Conservation (phyloP, 306 rosid genomes). For the Psophocarpus tetragonolobus region DNA sequence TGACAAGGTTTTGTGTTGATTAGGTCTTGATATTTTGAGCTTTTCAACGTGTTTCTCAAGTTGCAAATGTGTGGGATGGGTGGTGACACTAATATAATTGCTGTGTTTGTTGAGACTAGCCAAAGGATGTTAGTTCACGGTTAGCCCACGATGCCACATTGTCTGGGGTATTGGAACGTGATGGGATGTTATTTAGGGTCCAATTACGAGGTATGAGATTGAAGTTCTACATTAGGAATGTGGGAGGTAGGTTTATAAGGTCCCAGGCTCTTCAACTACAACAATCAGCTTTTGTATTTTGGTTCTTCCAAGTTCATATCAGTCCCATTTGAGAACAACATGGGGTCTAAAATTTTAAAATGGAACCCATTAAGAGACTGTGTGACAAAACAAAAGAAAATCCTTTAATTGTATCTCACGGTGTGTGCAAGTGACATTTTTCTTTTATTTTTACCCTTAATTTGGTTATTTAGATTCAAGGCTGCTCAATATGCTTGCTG, state of each 20-base stretch:
- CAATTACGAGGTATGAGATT: not conserved
- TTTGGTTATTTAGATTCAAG: conserved; percentile 21
- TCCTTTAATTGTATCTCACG: not conserved
- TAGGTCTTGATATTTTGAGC: not conserved
- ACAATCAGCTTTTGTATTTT: not conserved
- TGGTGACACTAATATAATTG: not conserved
- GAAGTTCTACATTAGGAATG: not conserved
- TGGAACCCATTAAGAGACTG: not conserved
- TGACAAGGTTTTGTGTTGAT: not conserved
- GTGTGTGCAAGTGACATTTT: not conserved
- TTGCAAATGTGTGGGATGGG: not conserved
- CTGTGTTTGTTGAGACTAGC: not conserved
- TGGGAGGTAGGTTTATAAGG: not conserved
- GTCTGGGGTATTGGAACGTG: not conserved
- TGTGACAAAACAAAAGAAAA: not conserved
- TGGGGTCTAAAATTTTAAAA: conserved; percentile 4
- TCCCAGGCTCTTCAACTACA: not conserved
- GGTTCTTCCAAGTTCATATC: not conserved
- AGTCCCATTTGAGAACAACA: not conserved
- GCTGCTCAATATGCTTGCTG: not conserved
- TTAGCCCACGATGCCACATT: not conserved
- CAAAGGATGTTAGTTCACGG: not conserved
- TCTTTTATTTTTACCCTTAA: not conserved
- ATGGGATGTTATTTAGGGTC: not conserved
- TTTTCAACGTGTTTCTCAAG: not conserved